Evolutionary conservation across 1,139 yeast species (phyloP), one percentile per base, ranked within the genome.

Genomic region (Debaryomyces nepalensis): DNA sequence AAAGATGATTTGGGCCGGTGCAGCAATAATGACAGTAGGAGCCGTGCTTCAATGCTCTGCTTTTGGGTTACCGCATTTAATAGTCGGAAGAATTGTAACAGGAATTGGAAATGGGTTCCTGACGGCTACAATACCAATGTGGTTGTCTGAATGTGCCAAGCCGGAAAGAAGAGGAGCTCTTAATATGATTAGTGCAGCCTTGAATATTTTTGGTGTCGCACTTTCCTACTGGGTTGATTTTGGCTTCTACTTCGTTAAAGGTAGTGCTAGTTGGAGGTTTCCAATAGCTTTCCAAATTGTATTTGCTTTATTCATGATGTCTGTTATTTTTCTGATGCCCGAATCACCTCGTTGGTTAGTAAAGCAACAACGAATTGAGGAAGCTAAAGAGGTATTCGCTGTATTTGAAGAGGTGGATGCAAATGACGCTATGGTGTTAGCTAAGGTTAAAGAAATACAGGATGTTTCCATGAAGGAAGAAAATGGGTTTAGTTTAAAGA

Each of bases 311-410:
- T 29, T 58, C 10, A 58, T 63, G 36, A 48, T 68, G 10, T 55
- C 59, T 18, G 54, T 63, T 18, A 55, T 66, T 26, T 56, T 68
- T 40, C 53, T 57, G 42, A 59, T 73, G 22, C 82, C 82, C 2
- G 81, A 77, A 59, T 71, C 79, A 5, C 81, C 81, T 5, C 66
- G 80, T 52, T 75, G 78, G 77, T 60, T 75, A 40, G 55, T 74
- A 23, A 61, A 65, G 37, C 60, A 61, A 43, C 73, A 70, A 11
- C 61, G 71, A 44, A 56, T 60, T 21, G 66, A 64, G 4, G 84
- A 81, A 48, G 86, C 85, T 1, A 63, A 71, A 45, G 61, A 56
- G 18, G 72, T 79, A 10, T 63, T 79, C 43, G 68, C 78, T 12
- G 70, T 77, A 4, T 58, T 79, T 36, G 72, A 65, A 31, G 73